phyloP scores from a whole-genome alignment of 1,284 basidiomycete species.

The Cutaneotrichosporon cavernicola region DNA sequence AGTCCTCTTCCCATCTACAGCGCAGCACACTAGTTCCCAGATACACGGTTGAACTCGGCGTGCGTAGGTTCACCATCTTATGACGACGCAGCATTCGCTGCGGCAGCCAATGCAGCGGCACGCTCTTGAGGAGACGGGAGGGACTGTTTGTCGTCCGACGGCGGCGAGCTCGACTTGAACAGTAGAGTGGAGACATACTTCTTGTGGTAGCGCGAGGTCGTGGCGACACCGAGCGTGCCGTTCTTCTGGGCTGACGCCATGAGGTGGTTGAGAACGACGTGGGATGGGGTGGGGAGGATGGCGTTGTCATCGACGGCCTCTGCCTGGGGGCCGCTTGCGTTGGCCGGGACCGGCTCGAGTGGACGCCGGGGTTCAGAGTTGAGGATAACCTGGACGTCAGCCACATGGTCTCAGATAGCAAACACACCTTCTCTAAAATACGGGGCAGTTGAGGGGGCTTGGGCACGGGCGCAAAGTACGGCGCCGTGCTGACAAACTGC shows the following conservation, averaged over 20 bases:
- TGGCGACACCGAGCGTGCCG: constrained; percentile 89
- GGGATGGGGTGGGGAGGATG: constrained; percentile 67
- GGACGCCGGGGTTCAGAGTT: constrained; percentile 59
- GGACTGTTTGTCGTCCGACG: constrained; percentile 5
- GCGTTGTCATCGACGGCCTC: constrained; percentile 74
- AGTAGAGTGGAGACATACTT: constrained; percentile 72
- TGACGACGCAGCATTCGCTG: constrained; percentile 1
- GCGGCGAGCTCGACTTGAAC: constrained; percentile 14
- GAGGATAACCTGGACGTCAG: constrained; percentile 67
- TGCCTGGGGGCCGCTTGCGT: constrained; percentile 32
- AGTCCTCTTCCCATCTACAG: constrained; percentile 1
- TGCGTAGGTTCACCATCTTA: not conserved
- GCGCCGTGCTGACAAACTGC: constrained; percentile 44
- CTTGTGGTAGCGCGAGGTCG: constrained; percentile 86
- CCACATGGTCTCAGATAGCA: constrained; percentile 54
- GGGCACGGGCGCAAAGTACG: constrained; percentile 58
- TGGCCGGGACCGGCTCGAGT: constrained; percentile 27
- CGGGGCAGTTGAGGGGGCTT: constrained; percentile 82
- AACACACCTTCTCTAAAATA: constrained; percentile 62
- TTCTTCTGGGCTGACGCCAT: constrained; percentile 82
- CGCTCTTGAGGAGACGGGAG: constrained; percentile 4
- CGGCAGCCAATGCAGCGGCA: constrained; percentile 2
- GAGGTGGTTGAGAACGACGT: constrained; percentile 92
- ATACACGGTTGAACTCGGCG: constrained; percentile 29
- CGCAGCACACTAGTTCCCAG: not conserved